Conservation (phyloP, 768 basidiomycete genomes). For the Russula olivacea region DNA sequence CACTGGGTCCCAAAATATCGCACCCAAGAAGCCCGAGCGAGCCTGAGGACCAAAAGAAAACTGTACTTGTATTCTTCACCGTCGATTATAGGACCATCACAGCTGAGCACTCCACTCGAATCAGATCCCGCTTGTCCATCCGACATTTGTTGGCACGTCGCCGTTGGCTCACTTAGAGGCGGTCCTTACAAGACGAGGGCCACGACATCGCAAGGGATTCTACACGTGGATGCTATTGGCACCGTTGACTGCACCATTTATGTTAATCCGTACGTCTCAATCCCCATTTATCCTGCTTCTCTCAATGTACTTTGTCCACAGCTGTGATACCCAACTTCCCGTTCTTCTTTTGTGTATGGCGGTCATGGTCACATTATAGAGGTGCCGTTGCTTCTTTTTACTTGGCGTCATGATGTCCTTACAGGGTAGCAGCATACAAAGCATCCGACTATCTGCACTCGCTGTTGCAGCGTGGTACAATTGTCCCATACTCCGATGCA, state of each 20-base stretch:
- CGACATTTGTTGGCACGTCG: slow-evolving; percentile 35
- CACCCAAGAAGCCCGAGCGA: slow-evolving; percentile 11
- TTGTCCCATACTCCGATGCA: slow-evolving; percentile 50
- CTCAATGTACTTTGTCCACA: slow-evolving; percentile 28
- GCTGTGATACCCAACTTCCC: slow-evolving; percentile 80
- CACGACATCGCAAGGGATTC: slow-evolving; percentile 61
- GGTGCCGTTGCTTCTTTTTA: slow-evolving; percentile 37
- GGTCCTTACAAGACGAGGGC: slow-evolving; percentile 50
- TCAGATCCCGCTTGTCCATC: slow-evolving; percentile 59
- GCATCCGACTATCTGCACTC: slow-evolving; percentile 61
- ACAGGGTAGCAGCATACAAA: slow-evolving; percentile 50
- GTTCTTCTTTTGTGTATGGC: slow-evolving; percentile 81
- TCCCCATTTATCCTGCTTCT: neutral
- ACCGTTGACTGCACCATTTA: slow-evolving; percentile 71
- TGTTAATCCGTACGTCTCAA: slow-evolving; percentile 59
- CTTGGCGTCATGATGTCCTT: slow-evolving; percentile 2
- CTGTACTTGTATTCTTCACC: slow-evolving; percentile 3
- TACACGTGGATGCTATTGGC: slow-evolving; percentile 58
- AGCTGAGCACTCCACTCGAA: slow-evolving; percentile 1
- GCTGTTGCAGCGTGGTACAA: slow-evolving; percentile 49
- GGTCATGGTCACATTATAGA: slow-evolving; percentile 80
- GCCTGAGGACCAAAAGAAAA: slow-evolving; percentile 20
- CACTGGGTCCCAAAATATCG: slow-evolving; percentile 46
- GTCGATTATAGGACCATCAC: neutral
- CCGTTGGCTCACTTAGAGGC: slow-evolving; percentile 42